Percentiles rank a stretch among this genome's conserved stretches.
Conservation (phyloP, 78 protist species). For the Planoprotostelium fungivorum region DNA sequence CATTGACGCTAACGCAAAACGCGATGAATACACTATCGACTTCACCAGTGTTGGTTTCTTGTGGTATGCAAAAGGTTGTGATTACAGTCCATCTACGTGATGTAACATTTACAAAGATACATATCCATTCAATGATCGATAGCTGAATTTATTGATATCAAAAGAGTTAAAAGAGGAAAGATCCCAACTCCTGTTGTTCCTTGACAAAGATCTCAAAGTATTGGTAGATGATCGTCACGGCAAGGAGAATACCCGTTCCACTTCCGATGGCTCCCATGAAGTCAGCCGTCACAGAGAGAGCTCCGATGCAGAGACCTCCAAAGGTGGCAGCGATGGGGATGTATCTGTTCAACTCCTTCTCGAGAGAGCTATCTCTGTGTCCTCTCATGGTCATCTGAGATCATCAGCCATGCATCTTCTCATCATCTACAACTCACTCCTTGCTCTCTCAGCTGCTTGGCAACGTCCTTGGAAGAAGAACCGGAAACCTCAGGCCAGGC, state of each 20-base stretch:
- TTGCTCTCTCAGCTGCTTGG: slow-evolving; percentile 91
- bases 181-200: slow-evolving; percentile 77
- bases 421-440: slow-evolving; percentile 50
- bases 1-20: too few species aligned
- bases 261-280: slow-evolving; percentile 93
- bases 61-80: too few species aligned
- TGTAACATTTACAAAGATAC: too few species aligned
- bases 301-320: slow-evolving; percentile 99
- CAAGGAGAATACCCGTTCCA: slow-evolving; percentile 99
- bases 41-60: too few species aligned
- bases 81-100: too few species aligned
- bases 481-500: slow-evolving; percentile 95
- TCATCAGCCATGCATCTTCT: not conserved
- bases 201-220: slow-evolving; percentile 93
- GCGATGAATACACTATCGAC: too few species aligned
- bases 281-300: slow-evolving; percentile 97
- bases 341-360: slow-evolving; percentile 90
- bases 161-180: not conserved
- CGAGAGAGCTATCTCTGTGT: slow-evolving; percentile 70
- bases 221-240: slow-evolving; percentile 98
- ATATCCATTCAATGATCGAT: too few species aligned
- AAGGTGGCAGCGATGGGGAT: slow-evolving; percentile 99
- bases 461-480: slow-evolving; percentile 93
- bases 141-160: too few species aligned
- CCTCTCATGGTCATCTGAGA: slow-evolving; percentile 33